Evolutionary conservation across 2,329 filamentous ascomycete species (phyloP).

Genomic region (Esteya vermicola): DNA sequence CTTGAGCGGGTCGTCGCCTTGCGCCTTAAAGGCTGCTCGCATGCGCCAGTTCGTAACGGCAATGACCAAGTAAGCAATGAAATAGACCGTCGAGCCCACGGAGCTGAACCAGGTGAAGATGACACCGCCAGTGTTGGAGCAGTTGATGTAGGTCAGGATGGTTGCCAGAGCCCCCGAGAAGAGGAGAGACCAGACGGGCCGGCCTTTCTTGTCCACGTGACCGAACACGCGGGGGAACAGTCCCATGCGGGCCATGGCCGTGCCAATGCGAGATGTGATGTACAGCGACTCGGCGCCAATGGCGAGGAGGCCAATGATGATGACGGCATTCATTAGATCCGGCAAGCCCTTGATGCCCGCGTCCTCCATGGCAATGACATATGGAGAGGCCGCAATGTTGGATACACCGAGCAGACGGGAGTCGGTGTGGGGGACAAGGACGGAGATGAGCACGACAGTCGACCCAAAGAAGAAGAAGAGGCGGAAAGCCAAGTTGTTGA

Average conservation of each 20-base stretch:
- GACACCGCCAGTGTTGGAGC: not conserved
- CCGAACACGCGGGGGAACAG: not conserved
- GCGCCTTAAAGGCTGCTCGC: not conserved
- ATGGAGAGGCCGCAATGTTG: not conserved
- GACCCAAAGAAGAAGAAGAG: not conserved
- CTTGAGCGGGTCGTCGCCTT: not conserved
- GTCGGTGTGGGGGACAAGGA: not conserved
- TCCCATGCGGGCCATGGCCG: not conserved
- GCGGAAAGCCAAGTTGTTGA: not conserved
- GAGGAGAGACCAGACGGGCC: not conserved
- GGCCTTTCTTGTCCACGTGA: not conserved
- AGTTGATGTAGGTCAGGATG: slow-evolving; percentile 3
- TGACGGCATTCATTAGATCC: not conserved
- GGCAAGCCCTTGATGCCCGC: slow-evolving; percentile 1
- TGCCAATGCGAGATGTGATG: not conserved
- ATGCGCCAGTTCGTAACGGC: not conserved
- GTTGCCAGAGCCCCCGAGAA: not conserved
- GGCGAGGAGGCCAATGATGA: not conserved
- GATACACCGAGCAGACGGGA: not conserved
- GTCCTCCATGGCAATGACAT: slow-evolving; percentile 1
- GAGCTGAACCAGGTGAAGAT: slow-evolving; percentile 2
- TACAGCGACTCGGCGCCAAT: not conserved
- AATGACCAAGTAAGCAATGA: not conserved
- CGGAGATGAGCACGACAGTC: not conserved
- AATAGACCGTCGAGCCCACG: not conserved